Conservation (phyloP, 176 grass and related monocot species). For the Carex myosuroides region DNA sequence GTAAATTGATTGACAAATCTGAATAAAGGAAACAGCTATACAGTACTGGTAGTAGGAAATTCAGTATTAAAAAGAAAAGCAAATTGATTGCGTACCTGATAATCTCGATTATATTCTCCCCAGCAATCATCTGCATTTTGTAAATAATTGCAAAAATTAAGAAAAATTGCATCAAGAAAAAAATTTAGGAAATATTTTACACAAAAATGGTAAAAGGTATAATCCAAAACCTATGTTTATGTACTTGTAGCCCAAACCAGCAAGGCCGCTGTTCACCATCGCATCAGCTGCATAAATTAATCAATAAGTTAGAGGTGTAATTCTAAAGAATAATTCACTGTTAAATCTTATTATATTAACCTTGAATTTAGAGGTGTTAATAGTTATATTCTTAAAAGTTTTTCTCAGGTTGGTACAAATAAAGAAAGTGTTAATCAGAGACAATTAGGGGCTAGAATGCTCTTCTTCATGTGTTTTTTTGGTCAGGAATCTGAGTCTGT, state of each 20-base stretch:
- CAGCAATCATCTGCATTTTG: conserved; percentile 91
- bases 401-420: too few relatives aligned
- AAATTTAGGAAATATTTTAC: not conserved
- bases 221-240: conserved; percentile 67
- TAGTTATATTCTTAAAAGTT: too few relatives aligned
- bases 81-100: conserved; percentile 43
- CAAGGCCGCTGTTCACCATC: conserved; percentile 62
- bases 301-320: not conserved
- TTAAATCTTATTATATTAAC: too few relatives aligned
- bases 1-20: too few relatives aligned
- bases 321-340: too few relatives aligned
- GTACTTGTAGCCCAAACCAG: conserved; percentile 64
- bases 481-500: too few relatives aligned
- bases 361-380: too few relatives aligned
- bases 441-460: too few relatives aligned
- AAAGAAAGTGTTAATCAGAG: too few relatives aligned
- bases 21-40: not conserved
- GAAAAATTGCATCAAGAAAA: not conserved
- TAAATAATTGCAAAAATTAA: not conserved
- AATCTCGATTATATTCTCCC: conserved; percentile 69
- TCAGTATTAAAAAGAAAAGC: conserved; percentile 1
- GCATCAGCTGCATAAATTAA: conserved; percentile 72
- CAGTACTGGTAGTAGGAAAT: not conserved
- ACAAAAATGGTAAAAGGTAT: not conserved
- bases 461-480: too few relatives aligned